Evolutionary conservation across 2,329 filamentous ascomycete species (phyloP).

Genomic region (Geoglossum cookeanum): DNA sequence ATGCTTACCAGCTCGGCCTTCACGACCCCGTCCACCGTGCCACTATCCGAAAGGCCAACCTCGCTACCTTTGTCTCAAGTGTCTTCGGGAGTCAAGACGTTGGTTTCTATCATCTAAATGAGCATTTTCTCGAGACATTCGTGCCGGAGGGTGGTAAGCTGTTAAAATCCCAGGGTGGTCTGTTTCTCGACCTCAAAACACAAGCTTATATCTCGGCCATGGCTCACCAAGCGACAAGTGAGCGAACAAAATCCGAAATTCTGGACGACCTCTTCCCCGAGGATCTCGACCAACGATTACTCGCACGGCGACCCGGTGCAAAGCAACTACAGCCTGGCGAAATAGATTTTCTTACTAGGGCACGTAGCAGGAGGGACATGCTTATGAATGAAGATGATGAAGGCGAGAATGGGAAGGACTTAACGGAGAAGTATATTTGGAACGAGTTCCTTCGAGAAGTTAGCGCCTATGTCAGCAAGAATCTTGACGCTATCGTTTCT

Average conservation of each 20-base stretch:
- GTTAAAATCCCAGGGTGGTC: constrained; percentile 37
- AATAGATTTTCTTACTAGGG: constrained; percentile 37
- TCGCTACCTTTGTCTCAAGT: constrained; percentile 44
- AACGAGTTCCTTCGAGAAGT: constrained; percentile 41
- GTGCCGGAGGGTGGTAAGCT: constrained; percentile 38
- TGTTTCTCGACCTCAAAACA: constrained; percentile 46
- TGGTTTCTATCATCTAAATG: constrained; percentile 42
- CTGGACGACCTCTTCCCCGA: constrained; percentile 40
- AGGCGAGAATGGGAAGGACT: constrained; percentile 26
- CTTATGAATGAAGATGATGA: constrained; percentile 35
- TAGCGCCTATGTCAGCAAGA: constrained; percentile 37
- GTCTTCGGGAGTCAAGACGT: constrained; percentile 46
- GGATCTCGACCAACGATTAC: constrained; percentile 33
- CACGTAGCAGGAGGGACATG: constrained; percentile 34
- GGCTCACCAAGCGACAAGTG: constrained; percentile 26
- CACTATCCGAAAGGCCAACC: constrained; percentile 42
- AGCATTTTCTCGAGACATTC: constrained; percentile 44
- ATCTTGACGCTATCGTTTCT: constrained; percentile 25
- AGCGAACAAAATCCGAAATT: constrained; percentile 34
- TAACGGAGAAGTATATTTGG: constrained; percentile 44
- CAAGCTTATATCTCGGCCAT: constrained; percentile 45
- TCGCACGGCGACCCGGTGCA: constrained; percentile 34
- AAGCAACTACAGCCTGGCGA: constrained; percentile 37
- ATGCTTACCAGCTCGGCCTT: constrained; percentile 31
- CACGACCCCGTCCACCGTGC: constrained; percentile 33